These are phyloP conservation scores for Funneliformis caledonium DNA, from an alignment of 371 early-diverging fungal species.

Conservation along the genomic window DNA sequence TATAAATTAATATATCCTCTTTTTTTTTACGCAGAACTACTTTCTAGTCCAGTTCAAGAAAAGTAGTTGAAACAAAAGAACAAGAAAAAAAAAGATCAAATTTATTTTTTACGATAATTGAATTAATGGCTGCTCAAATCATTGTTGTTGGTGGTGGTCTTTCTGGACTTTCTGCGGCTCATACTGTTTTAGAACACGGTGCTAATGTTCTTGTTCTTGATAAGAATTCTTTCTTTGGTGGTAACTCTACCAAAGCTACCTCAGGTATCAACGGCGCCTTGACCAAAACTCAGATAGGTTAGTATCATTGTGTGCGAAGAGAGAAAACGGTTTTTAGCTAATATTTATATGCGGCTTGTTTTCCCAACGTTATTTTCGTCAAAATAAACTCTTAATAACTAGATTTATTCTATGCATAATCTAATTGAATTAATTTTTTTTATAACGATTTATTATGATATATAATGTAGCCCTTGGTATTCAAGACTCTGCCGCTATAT, in stretches of 20 bases:
- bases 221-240: constrained; percentile 91
- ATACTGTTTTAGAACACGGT: constrained; percentile 85
- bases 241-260: constrained; percentile 95
- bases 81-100: neutral
- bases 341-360: neutral
- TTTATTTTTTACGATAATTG: neutral
- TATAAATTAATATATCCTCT: neutral
- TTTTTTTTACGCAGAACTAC: neutral
- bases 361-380: too few species aligned
- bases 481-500: constrained; percentile 86
- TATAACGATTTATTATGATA: constrained; percentile 32
- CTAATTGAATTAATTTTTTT: neutral
- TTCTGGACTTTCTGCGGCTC: constrained; percentile 88
- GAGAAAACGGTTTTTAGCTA: neutral
- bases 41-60: too few species aligned
- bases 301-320: neutral
- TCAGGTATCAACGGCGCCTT: constrained; percentile 96
- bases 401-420: too few species aligned
- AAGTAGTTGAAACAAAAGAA: too few species aligned
- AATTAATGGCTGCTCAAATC: constrained; percentile 59
- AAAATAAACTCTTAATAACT: too few species aligned
- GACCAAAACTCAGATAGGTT: constrained; percentile 81
- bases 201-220: constrained; percentile 86
- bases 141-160: constrained; percentile 94
- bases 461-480: constrained; percentile 51